Evolutionary conservation across 176 grass and related monocot genomes (phyloP).

Genomic region (Cenchrus americanus): DNA sequence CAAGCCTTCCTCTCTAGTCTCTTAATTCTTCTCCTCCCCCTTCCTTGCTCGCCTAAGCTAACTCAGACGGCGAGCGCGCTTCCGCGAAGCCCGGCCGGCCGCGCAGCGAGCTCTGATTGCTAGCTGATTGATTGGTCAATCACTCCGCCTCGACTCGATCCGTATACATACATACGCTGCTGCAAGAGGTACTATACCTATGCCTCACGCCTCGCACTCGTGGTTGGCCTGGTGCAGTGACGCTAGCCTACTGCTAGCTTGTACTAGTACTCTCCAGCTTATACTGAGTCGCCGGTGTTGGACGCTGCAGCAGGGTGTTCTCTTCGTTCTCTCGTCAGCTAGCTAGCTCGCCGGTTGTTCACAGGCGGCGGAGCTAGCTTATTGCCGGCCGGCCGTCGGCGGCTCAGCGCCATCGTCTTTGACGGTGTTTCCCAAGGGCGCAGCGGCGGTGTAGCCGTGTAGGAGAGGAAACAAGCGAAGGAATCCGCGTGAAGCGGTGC

Average conservation of each 20-base stretch:
- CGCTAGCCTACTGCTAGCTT: not conserved
- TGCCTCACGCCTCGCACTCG: not conserved
- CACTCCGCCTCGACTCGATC: not conserved
- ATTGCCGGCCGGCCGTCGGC: not conserved
- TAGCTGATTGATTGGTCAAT: conserved; percentile 43
- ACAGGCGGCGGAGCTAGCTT: not conserved
- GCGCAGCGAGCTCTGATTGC: conserved; percentile 11
- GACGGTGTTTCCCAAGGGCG: not conserved
- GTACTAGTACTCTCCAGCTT: not conserved
- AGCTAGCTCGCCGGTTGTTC: not conserved
- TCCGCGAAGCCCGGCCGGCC: conserved; percentile 26
- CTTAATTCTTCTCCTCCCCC: not conserved
- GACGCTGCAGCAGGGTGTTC: not conserved
- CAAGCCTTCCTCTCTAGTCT: not conserved
- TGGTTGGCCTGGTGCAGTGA: not conserved
- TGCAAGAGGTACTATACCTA: not conserved
- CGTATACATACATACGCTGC: not conserved
- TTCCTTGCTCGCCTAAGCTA: conserved; percentile 3
- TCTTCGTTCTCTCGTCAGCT: not conserved
- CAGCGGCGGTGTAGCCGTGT: not conserved
- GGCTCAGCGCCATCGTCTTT: not conserved
- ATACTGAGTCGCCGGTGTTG: conserved; percentile 9
- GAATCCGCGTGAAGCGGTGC: not conserved
- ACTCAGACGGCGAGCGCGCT: conserved; percentile 43
- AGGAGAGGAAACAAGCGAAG: too few relatives aligned